Evolutionary conservation across 352 stramenopile genomes (phyloP), one percentile per base, ranked within the genome.

Genomic region (Globisporangium barbulae): DNA sequence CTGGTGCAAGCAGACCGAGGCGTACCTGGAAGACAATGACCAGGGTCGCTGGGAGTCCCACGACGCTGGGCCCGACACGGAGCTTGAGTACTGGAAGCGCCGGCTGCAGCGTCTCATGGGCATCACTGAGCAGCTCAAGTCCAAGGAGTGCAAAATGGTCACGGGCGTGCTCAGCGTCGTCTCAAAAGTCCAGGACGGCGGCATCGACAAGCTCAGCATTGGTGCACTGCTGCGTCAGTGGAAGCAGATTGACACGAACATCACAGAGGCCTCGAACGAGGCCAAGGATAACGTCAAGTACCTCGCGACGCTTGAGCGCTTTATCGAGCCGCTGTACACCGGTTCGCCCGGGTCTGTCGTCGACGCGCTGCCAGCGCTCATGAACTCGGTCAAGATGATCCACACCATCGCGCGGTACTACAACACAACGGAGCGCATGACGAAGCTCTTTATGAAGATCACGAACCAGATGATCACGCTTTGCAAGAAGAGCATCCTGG

Each of bases 311-410:
- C 68, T 94, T 6, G 85, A 94, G 60, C 81, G 82, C 2, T 97
- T 96, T 65, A 88, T 97, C 25, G 88, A 96, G 39, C 88, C 89
- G 6, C 67, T 97, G 41, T 94, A 94, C 64, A 75, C 45, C 9
- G 79, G 79, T 0, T 85, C 79, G 2, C 83, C 85, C 0, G 67
- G 59, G 10, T 68, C 76, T 0, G 84, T 95, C 17, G 73, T 95
- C 8, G 86, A 96, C 33, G 72, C 85, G 0, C 64, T 97, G 9
- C 89, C 88, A 0, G 86, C 88, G n/a, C 75, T 97, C 2, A 90
- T 97, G 83, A 97, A 96, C 71, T 85, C 85, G 1, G 76, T 95
- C 56, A 95, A 95, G 70, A 97, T 97, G 89, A 91, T 97, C 53
- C 86, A 97, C 71, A 93, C 83, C 0, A 96, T 96, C 48, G 83